phyloP scores from a whole-genome alignment of 805 yeast species.

The Nakazawaea ishiwadae region DNA sequence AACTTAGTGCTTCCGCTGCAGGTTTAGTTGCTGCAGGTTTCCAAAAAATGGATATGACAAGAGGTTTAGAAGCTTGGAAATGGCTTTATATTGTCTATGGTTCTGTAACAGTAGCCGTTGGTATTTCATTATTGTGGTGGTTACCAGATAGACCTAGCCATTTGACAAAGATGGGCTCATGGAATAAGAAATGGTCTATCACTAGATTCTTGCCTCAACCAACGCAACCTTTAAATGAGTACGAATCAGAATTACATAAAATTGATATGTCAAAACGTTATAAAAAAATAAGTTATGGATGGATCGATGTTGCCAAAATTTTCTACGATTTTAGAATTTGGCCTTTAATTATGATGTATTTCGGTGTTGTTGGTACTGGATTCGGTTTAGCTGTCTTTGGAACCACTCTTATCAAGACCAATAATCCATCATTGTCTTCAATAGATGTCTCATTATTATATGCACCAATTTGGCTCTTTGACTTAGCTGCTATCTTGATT shows the following conservation, averaged over 20 bases:
- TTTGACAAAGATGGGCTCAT: constrained; percentile 11
- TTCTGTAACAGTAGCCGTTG: constrained; percentile 56
- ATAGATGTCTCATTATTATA: constrained; percentile 70
- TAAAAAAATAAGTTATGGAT: constrained; percentile 46
- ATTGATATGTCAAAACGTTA: constrained; percentile 55
- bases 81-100: constrained; percentile 85
- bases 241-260: constrained; percentile 53
- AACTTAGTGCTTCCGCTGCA: constrained; percentile 83
- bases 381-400: constrained; percentile 83
- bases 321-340: constrained; percentile 63
- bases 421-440: constrained; percentile 58
- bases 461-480: constrained; percentile 91
- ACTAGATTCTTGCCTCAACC: constrained; percentile 15
- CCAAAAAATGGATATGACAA: constrained; percentile 70
- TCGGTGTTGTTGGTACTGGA: constrained; percentile 92
- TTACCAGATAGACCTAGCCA: constrained; percentile 71
- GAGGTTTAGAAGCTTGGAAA: constrained; percentile 79
- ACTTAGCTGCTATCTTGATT: constrained; percentile 65
- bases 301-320: constrained; percentile 51
- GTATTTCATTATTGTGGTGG: constrained; percentile 72
- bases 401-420: constrained; percentile 64
- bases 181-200: constrained; percentile 10
- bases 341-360: constrained; percentile 84
- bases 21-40: constrained; percentile 86
- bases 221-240: constrained; percentile 43